These are phyloP conservation scores for Warburgia ugandensis DNA, from an alignment of 164 flowering plant species.

Conservation along the genomic window DNA sequence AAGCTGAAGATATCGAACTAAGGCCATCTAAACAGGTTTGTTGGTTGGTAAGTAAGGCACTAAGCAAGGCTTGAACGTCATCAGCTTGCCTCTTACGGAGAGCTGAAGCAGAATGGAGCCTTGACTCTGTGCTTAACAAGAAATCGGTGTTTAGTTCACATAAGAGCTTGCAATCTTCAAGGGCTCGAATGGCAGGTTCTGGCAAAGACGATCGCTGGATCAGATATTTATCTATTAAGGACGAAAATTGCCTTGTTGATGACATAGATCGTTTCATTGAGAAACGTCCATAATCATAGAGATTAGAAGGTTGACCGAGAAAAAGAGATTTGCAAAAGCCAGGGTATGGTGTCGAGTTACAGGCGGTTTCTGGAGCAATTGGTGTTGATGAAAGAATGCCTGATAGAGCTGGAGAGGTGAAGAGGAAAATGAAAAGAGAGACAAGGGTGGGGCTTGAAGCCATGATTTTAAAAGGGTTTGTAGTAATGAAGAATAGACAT, in stretches of 20 bases:
- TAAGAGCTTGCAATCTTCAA: constrained; percentile 25
- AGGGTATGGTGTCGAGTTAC: constrained; percentile 11
- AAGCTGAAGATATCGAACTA: constrained; percentile 4
- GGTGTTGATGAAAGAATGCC: constrained; percentile 5
- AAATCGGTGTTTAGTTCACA: constrained; percentile 21
- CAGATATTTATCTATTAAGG: constrained; percentile 17
- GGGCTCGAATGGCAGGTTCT: constrained; percentile 15
- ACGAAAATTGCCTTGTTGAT: constrained; percentile 12
- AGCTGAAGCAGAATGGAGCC: constrained; percentile 12
- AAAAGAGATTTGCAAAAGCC: constrained; percentile 13
- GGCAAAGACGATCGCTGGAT: constrained; percentile 8
- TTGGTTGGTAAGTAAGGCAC: constrained; percentile 27
- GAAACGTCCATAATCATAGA: constrained; percentile 29
- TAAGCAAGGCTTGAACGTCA: constrained; percentile 28
- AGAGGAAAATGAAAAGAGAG: constrained; percentile 4
- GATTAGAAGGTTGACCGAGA: constrained; percentile 12
- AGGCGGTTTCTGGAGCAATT: constrained; percentile 4
- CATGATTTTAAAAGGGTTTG: no score
- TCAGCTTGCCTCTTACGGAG: constrained; percentile 10
- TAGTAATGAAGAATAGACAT: no score
- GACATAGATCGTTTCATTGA: constrained; percentile 18
- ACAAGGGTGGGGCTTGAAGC: neutral
- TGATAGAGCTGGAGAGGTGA: constrained; percentile 10
- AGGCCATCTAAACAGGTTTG: constrained; percentile 30
- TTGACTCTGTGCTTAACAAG: constrained; percentile 8